Evolutionary conservation across 192 early-diverging fungal species (phyloP), one percentile per base, ranked within the genome.

Genomic region (Podila minutissima): DNA sequence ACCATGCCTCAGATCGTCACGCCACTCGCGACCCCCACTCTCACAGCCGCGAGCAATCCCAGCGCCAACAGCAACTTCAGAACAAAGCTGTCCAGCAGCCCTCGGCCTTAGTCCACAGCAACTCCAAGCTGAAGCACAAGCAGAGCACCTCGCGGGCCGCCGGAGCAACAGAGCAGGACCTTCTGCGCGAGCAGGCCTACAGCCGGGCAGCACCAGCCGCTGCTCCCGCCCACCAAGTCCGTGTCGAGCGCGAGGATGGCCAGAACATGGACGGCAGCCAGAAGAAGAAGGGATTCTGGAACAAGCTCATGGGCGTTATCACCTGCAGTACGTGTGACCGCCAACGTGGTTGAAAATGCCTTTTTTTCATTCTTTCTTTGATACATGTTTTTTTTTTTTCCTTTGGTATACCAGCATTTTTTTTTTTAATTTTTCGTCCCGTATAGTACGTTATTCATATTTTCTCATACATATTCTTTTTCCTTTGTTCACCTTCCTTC

Each of bases 121-220:
- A 79, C 75, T 79, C 75, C 0, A 79, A 67, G 35, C 32, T 79
- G 59, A 79, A 64, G 65, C 76, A 72, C 33, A 72, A 64, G 26
- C 76, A 79, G 62, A 79, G 66, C 61, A 53, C 61, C 8, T 59
- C 60, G 1, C 76, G 70, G 8, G 64, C 46, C 11, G 50, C 17
- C 29, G 41, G 37, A 19, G 62, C 37, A 8, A 32, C 61, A 10
- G 76, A 79, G 20, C 76, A 72, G 66, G 70, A 72, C 33, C 51
- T 79, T 53, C 31, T 79, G 66, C 69, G 70, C 29, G 76, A 79
- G 13, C 69, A 79, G 37, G 76, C 64, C 49, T 79, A 79, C 26
- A 79, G 70, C 33, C 70, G 70, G 60, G 70, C 66, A 13, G 76
- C 76, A 35, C 70, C 76, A 2, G 48, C 55, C 46, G 33, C 24